These are phyloP conservation scores for Aspergillus sp. DNA, from an alignment of 2,329 filamentous ascomycete species.

Conservation along the genomic window DNA sequence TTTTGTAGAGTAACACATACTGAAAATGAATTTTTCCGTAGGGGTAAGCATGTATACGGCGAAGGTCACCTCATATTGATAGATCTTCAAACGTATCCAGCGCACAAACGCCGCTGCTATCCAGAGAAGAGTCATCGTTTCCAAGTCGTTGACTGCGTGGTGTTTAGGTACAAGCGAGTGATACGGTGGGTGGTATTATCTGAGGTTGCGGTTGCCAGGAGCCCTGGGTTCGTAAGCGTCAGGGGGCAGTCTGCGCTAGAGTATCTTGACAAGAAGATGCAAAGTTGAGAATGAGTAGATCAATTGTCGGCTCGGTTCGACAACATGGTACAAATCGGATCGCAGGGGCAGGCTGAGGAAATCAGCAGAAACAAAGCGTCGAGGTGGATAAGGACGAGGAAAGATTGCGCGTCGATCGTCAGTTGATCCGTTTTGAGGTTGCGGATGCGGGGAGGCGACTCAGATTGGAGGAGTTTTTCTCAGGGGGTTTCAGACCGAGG, in stretches of 20 bases:
- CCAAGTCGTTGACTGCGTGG: background rate
- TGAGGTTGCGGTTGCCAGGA: background rate
- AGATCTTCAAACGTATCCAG: conserved; percentile 92
- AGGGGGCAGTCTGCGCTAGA: background rate
- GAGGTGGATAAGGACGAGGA: background rate
- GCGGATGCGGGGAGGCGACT: conserved; percentile 12
- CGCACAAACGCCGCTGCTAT: conserved; percentile 61
- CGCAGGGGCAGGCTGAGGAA: background rate
- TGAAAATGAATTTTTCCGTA: conserved; percentile 95
- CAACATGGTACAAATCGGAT: background rate
- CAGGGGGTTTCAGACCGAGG: background rate
- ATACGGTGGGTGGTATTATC: background rate
- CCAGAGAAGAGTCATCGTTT: conserved; percentile 32
- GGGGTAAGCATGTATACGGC: conserved; percentile 96
- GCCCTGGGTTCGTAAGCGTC: background rate
- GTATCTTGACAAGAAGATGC: background rate
- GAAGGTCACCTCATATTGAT: conserved; percentile 98
- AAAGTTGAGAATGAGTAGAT: background rate
- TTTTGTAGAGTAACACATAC: conserved; percentile 56
- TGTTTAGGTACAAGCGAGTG: background rate
- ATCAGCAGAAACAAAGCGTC: background rate
- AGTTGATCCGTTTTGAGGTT: background rate
- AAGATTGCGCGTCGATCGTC: conserved; percentile 6
- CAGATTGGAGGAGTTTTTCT: background rate
- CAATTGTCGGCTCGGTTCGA: background rate